Percentiles rank a stretch among this genome's conserved stretches.
Conservation (phyloP, 768 basidiomycete genomes). For the Suillus weaverae region DNA sequence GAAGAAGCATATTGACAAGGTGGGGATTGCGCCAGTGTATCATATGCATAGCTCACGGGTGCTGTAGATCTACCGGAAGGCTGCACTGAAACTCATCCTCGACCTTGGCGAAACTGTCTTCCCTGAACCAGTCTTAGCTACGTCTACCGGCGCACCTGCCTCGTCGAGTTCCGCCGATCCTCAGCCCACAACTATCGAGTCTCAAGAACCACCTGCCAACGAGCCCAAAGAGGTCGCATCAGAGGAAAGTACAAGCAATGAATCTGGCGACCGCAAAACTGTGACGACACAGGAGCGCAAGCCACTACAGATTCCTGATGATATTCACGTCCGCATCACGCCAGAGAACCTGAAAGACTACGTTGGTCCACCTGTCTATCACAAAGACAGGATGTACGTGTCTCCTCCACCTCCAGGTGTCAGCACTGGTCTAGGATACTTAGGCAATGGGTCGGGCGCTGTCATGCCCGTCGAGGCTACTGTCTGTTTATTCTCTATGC, state of each 20-base stretch:
- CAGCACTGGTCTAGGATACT: constrained; percentile 90
- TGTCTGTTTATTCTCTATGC: constrained; percentile 44
- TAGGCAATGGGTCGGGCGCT: constrained; percentile 94
- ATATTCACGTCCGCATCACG: constrained; percentile 79
- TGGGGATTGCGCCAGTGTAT: constrained; percentile 24
- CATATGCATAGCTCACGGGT: not conserved
- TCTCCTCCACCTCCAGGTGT: constrained; percentile 86
- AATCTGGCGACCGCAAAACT: constrained; percentile 41
- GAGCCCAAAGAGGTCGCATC: constrained; percentile 30
- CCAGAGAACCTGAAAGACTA: constrained; percentile 93
- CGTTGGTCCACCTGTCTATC: constrained; percentile 93
- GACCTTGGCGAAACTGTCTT: constrained; percentile 87
- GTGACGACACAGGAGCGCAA: constrained; percentile 79
- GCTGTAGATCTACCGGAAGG: constrained; percentile 90
- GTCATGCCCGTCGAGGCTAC: constrained; percentile 97
- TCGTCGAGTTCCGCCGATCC: constrained; percentile 12
- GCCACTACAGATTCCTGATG: constrained; percentile 77
- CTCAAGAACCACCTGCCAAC: constrained; percentile 47
- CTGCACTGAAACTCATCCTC: constrained; percentile 86
- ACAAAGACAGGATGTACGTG: constrained; percentile 90
- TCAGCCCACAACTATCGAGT: constrained; percentile 45
- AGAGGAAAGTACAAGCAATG: constrained; percentile 17
- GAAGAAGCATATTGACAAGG: constrained; percentile 99
- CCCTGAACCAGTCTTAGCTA: constrained; percentile 58
- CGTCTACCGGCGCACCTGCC: constrained; percentile 16